Evolutionary conservation across 2,329 filamentous ascomycete species (phyloP), one percentile per base, ranked within the genome.

Genomic region (Ophiostoma ulmi): DNA sequence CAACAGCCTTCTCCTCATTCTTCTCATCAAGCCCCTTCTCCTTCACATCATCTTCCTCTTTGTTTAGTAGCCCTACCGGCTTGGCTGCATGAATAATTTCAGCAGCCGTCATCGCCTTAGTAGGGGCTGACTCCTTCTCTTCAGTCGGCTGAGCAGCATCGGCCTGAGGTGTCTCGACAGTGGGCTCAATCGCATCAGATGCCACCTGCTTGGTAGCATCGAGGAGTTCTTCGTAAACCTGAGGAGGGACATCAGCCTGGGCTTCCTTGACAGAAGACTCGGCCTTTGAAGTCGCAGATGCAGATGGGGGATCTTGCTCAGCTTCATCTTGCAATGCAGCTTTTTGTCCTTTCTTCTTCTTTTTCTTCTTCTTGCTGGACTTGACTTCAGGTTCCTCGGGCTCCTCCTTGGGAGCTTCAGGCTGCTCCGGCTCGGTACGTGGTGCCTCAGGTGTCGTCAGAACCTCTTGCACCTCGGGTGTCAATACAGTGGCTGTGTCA

Each of bases 31-130:
- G 7, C 64, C 26, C 36, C 63, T 39, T 11, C 20, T 11, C 38
- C 64, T 41, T 44, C 64, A 7, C 11, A 13, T 14, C 26, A 38
- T 22, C 38, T 38, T 41, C 39, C 13, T 67, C 65, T 17, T 35
- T 41, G 5, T 4, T 67, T 26, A 22, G 65, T 48, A 48, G 38
- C 65, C 65, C 65, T 48, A 67, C 65, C 65, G 65, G 65, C 65
- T 67, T 39, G 65, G 65, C 65, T 67, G 65, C 39, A 17, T 48
- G 39, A 22, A 48, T 44, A 26, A 4, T 44, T 10, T 67, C 65
- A n/a, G 39, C 65, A 44, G 65, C 65, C 65, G 38, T 67, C 65
- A 67, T 67, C 65, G 65, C 65, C 65, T 67, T 35, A 67, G 65
- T 67, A 67, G 65, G 65, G 65, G 65, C 65, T 67, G 65, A 67